These are phyloP conservation scores for Paraphaeosphaeria minitans DNA, from an alignment of 2,329 filamentous ascomycete genomes.

Conservation along the genomic window DNA sequence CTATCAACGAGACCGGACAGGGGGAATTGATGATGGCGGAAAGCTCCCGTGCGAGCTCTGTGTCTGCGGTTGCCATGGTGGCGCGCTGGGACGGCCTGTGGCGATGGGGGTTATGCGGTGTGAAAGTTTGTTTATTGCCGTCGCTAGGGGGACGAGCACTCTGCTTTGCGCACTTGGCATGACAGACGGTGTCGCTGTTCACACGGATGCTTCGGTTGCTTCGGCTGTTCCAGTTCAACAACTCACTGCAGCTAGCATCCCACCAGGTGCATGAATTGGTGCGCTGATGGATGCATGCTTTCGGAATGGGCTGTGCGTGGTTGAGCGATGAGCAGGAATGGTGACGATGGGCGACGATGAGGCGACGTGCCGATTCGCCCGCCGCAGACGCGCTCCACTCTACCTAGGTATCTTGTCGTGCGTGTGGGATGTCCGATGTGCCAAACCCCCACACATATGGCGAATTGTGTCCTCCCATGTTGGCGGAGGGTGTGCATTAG, in stretches of 20 bases:
- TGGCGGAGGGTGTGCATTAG: not conserved
- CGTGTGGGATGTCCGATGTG: not conserved
- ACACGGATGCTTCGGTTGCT: too few relatives aligned
- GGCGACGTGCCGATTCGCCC: not conserved
- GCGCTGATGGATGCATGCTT: not conserved
- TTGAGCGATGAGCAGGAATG: too few relatives aligned
- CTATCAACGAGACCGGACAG: conserved; percentile 58
- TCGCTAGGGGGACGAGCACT: not conserved
- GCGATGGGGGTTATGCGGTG: not conserved
- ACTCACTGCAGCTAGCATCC: not conserved
- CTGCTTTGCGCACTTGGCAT: not conserved
- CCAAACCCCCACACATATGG: not conserved
- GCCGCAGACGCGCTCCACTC: not conserved
- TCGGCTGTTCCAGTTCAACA: not conserved
- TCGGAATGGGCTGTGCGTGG: not conserved
- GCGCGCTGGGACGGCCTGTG: not conserved
- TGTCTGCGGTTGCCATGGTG: conserved; percentile 24
- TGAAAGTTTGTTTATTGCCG: not conserved
- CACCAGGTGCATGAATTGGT: not conserved
- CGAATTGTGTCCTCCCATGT: not conserved
- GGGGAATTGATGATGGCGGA: conserved; percentile 54
- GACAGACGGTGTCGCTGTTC: not conserved
- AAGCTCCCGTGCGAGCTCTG: conserved; percentile 49
- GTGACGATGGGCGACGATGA: too few relatives aligned
- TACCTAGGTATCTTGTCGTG: too few relatives aligned